Evolutionary conservation across 306 rosid genomes (phyloP), one percentile per base, ranked within the genome.

Genomic region (Albizia julibrissin): DNA sequence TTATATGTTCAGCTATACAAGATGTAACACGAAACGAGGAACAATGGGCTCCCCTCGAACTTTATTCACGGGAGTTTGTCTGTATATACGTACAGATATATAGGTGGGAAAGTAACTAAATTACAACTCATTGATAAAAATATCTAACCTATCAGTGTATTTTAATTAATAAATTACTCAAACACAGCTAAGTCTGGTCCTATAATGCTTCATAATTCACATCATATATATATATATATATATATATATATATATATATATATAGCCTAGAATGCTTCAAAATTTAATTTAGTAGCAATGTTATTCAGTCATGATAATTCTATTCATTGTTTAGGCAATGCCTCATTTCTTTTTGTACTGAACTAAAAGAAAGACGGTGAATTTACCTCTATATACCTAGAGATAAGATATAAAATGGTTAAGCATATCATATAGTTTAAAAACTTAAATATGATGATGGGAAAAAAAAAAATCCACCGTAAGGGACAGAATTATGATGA

Each of bases 121-220:
- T 52, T 5, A 19, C 59, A 19, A 1, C 56, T 49, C 56, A 49
- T 1, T 16, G 56, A 49, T 49, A 49, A 49, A 49, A 49, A 15
- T 5, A 49, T 49, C 21, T 4, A 49, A 49, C 21, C 56, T 49
- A 16, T 4, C 56, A 49, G 21, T 15, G 5, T 49, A 14, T 4
- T 19, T 49, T 47, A 47, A 44, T 44, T 44, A 43, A 8, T 43
- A 11, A 11, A 9, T 5, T 12, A 14, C 52, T 46, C 16, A 12
- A 46, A 46, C 56, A 49, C 21, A 49, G 56, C 56, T 49, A 49
- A 16, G 37, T 72, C 13, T 67, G 80, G 83, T 66, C 24, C 56
- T 49, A 49, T 61, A 22, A 44, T 22, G 31, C 54, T 43, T 82
- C 77, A 75, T 34, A n/a, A 5, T 31, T 69, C 69, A 49, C 56